A percentile compares a stretch with the other conserved stretches of the same genome.
Evolutionary conservation across 2,329 filamentous ascomycete species (phyloP).

Genomic region (Alternaria sp.): DNA sequence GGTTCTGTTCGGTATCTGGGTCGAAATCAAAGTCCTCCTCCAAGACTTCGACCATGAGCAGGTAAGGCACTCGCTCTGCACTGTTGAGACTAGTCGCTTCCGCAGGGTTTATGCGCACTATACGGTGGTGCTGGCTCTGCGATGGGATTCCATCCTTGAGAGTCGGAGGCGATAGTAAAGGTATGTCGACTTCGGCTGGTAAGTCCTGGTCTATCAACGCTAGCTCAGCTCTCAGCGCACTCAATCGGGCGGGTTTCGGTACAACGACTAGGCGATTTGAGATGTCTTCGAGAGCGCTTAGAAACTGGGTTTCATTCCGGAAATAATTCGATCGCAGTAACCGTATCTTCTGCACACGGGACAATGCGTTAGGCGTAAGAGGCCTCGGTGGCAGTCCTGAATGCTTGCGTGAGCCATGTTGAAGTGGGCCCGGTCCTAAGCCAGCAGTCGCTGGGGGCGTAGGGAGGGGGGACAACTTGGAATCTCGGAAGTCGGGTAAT

Average conservation of each 20-base stretch:
- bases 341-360: conserved; percentile 71
- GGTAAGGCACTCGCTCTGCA: conserved; percentile 83
- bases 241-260: conserved; percentile 81
- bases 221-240: conserved; percentile 80
- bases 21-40: conserved; percentile 85
- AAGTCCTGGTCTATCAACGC: conserved; percentile 82
- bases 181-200: conserved; percentile 84
- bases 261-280: conserved; percentile 85
- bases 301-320: conserved; percentile 79
- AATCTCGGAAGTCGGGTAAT: conserved; percentile 67
- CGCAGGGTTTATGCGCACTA: conserved; percentile 82
- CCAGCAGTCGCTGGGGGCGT: conserved; percentile 55
- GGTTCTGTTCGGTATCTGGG: conserved; percentile 75
- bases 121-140: conserved; percentile 80
- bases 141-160: conserved; percentile 76
- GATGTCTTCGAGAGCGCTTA: conserved; percentile 82
- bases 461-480: conserved; percentile 53
- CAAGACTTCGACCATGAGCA: conserved; percentile 84
- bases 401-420: conserved; percentile 56
- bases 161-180: conserved; percentile 79
- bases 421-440: conserved; percentile 45
- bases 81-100: conserved; percentile 87
- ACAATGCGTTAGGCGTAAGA: conserved; percentile 68
- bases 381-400: conserved; percentile 66
- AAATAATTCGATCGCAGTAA: conserved; percentile 83